Evolutionary conservation across 352 stramenopile species (phyloP).

Genomic region (Phytophthora pseudosyringae): DNA sequence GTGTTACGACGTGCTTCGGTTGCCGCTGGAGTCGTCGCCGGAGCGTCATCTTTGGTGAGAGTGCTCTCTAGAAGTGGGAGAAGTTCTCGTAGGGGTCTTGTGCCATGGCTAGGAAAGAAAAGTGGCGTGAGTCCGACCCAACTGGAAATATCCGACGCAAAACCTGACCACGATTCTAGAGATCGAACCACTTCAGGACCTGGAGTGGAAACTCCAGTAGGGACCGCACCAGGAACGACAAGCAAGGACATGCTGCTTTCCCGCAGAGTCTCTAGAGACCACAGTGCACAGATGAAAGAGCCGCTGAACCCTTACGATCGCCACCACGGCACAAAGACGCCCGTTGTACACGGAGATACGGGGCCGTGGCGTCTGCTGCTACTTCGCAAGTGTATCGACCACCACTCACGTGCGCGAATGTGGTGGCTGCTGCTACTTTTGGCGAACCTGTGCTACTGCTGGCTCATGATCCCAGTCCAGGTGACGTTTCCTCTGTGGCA

Average conservation of each 20-base stretch:
- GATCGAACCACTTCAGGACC: too few relatives aligned
- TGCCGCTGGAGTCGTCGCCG: slow-evolving; percentile 10
- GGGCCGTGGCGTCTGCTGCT: not conserved
- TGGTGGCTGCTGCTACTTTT: slow-evolving; percentile 56
- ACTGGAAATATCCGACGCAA: not conserved
- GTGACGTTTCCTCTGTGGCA: slow-evolving; percentile 56
- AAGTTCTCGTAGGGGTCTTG: slow-evolving; percentile 1
- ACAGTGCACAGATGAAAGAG: not conserved
- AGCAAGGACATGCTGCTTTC: not conserved
- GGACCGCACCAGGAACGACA: not conserved
- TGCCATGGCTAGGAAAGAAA: slow-evolving; percentile 9
- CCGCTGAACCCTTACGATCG: slow-evolving; percentile 12
- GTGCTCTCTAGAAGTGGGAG: slow-evolving; percentile 13
- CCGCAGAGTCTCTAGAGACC: not conserved
- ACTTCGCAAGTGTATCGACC: slow-evolving; percentile 46
- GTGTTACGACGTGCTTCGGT: slow-evolving; percentile 13
- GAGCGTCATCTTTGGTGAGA: slow-evolving; percentile 4
- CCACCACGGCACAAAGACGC: not conserved
- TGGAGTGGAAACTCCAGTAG: not conserved
- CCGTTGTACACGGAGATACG: not conserved
- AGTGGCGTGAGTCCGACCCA: not conserved
- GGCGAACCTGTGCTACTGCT: slow-evolving; percentile 51
- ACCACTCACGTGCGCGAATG: slow-evolving; percentile 46
- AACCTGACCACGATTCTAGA: not conserved
- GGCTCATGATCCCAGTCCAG: slow-evolving; percentile 57